phyloP scores from a whole-genome alignment of 2,329 filamentous ascomycete species.

The Cercospora sp. region DNA sequence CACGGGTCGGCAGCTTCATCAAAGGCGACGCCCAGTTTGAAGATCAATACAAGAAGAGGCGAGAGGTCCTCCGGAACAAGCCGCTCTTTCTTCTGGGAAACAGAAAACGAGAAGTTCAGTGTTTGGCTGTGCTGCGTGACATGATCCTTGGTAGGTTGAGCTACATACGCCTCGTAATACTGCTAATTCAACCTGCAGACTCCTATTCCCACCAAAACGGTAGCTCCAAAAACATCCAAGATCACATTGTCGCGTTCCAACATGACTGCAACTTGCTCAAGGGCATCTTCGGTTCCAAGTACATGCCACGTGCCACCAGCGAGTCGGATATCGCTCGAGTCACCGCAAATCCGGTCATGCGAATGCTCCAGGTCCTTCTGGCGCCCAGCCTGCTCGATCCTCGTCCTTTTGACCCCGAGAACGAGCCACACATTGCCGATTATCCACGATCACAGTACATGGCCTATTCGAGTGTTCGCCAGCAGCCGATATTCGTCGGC shows the following conservation, averaged over 20 bases:
- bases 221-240: slow-evolving; percentile 8
- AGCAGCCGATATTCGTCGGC: slow-evolving; percentile 46
- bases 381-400: slow-evolving; percentile 32
- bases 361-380: slow-evolving; percentile 36
- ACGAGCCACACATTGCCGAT: slow-evolving; percentile 14
- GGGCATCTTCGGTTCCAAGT: slow-evolving; percentile 4
- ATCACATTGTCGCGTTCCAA: not conserved
- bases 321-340: not conserved
- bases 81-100: slow-evolving; percentile 32
- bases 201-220: not conserved
- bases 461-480: slow-evolving; percentile 43
- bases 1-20: slow-evolving; percentile 21
- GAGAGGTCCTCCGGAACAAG: slow-evolving; percentile 31
- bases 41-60: slow-evolving; percentile 40
- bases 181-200: slow-evolving; percentile 13
- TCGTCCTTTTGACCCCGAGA: slow-evolving; percentile 9
- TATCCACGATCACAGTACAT: slow-evolving; percentile 49
- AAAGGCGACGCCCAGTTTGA: slow-evolving; percentile 37
- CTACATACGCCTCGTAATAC: slow-evolving; percentile 10
- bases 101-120: slow-evolving; percentile 35
- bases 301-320: not conserved
- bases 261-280: slow-evolving; percentile 11
- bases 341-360: slow-evolving; percentile 22
- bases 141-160: slow-evolving; percentile 47
- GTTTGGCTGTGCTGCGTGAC: slow-evolving; percentile 43